Evolutionary conservation across 352 stramenopile species (phyloP), one percentile per base, ranked within the genome.

Genomic region (Phytophthora hybrid): DNA sequence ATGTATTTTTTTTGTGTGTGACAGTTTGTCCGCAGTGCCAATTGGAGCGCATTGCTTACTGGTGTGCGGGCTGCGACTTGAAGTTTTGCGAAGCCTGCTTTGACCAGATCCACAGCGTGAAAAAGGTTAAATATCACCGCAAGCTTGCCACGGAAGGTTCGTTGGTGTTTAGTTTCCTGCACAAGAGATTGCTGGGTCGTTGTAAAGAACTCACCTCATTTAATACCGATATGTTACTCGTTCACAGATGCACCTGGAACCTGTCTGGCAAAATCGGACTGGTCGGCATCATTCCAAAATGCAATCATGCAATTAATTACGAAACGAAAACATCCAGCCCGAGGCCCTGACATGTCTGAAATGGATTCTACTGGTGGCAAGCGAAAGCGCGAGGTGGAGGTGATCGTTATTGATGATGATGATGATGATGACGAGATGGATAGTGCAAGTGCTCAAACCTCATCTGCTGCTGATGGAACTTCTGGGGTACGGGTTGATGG

Each of bases 11-110:
- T 60, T 49, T 16, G n/a, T 78, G 6, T 61, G n/a, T 68, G 32
- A 11, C 37, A 94, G 85, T 72, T n/a, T 94, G 88, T 66, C 83
- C 74, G 18, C 84, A 89, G 23, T 94, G 88, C 34, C 83, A 89
- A 34, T 5, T 82, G n/a, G 70, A 84, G 3, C 77, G 23, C 16
- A 66, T 88, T 4, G 55, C 60, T 0, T 84, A 80, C 61, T 93
- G 79, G 78, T 94, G 88, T 68, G 49, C 74, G 5, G 71, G 88
- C 26, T 94, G 88, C 49, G 79, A 93, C 23, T 56, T 93, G 58
- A 79, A 75, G n/a, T 93, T 95, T 61, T 95, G 88, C 57, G 46
- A 26, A 0, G 53, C 63, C n/a, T 95, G 88, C 34, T 89, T 84
- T 41, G 39, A 73, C 1, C 64, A 53, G 5, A 84, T 90, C 56